Conservation (phyloP, 768 basidiomycete species). For the Kwoniella dejecticola region DNA sequence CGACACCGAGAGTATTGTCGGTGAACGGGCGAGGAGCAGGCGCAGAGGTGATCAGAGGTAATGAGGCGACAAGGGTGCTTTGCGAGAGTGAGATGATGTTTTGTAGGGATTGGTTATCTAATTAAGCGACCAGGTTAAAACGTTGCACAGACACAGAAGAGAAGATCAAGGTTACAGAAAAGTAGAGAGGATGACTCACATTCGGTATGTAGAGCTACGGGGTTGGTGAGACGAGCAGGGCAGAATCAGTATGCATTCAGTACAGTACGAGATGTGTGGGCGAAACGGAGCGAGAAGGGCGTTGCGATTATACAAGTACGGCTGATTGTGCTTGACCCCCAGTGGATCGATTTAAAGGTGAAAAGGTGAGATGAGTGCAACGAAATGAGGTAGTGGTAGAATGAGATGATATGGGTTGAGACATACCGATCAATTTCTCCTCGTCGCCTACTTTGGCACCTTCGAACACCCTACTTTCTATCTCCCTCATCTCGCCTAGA, state of each 20-base stretch:
- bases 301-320: too few relatives aligned
- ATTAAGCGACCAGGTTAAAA: neutral
- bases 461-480: constrained; percentile 17
- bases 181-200: constrained; percentile 8
- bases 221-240: too few relatives aligned
- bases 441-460: constrained; percentile 4
- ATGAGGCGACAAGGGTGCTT: constrained; percentile 19
- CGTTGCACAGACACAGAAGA: neutral
- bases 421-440: constrained; percentile 10
- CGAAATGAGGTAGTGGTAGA: too few relatives aligned
- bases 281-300: too few relatives aligned
- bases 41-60: constrained; percentile 23
- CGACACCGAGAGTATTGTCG: too few relatives aligned
- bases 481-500: constrained; percentile 10
- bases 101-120: constrained; percentile 20
- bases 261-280: too few relatives aligned
- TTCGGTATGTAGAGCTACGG: constrained; percentile 22
- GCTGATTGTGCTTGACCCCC: too few relatives aligned
- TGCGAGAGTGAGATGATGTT: constrained; percentile 11
- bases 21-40: neutral
- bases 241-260: too few relatives aligned
- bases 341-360: too few relatives aligned
- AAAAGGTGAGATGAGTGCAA: too few relatives aligned
- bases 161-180: neutral
- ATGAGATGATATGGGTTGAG: neutral